Base-by-base conservation (phyloP, 1,284 basidiomycete species). In the Ustilago curta region DNA sequence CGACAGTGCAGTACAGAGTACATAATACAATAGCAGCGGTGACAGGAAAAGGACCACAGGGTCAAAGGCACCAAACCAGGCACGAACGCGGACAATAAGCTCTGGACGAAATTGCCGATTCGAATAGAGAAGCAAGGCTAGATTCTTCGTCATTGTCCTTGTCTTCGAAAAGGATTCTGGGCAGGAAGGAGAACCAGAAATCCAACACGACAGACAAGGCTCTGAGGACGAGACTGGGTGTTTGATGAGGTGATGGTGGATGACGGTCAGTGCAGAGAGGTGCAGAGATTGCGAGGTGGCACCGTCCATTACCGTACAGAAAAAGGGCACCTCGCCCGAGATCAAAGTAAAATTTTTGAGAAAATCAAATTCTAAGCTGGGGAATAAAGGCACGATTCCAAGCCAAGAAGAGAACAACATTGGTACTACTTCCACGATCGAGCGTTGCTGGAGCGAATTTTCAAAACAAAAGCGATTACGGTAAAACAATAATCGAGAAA, bases 61-160 rank as follows among this genome's bases (percentile, higher is more conserved):
- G 35, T 37, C 35, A 37, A 37, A 43, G 42, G 19, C 16, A 37
- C n/a, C 53, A 44, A 45, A 18, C 37, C 51, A 55, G 63, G 58
- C 51, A 56, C 52, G 42, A 56, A 27, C 12, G 39, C 40, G 31
- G 3, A 27, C 27, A 27, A 27, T 27, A 29, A n/a, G 18, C 35
- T 37, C 35, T 37, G 35, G 35, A 12, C 35, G 35, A 37, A 37
- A 14, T 37, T 37, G 35, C 14, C 35, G 14, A 23, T 18, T 40
- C 9, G 32, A 43, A n/a, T 19, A n/a, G n/a, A 40, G 42, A 25
- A 25, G 32, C 29, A 29, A 42, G 43, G 31, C 32, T 21, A 32
- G 23, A 35, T 39, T 23, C n/a, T n/a, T 37, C 35, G 6, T 37
- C 35, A 37, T 37, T 37, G 35, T 37, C 35, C 7, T 37, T 14